A percentile compares a stretch with the other conserved stretches of the same genome.
These are phyloP conservation scores for Thecaphora thlaspeos DNA, from an alignment of 1,284 basidiomycete genomes.

Conservation along the genomic window DNA sequence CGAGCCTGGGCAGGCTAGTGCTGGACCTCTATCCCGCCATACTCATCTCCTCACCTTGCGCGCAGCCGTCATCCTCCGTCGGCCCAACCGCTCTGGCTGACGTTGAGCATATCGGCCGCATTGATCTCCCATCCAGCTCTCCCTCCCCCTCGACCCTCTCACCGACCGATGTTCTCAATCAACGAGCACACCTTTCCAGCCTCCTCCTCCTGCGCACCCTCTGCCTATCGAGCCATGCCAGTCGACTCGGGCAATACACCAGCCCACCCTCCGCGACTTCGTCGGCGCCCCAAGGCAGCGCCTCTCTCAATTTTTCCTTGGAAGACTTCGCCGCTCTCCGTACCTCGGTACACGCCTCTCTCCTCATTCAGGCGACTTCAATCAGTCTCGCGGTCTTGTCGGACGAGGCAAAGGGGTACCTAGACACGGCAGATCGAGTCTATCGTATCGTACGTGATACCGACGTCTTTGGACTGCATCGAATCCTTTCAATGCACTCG, in stretches of 20 bases:
- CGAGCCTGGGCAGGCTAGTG: slow-evolving; percentile 18
- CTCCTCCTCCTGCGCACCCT: slow-evolving; percentile 18
- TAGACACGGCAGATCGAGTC: slow-evolving; percentile 10
- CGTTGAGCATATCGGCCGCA: background rate
- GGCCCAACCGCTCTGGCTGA: background rate
- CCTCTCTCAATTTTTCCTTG: background rate
- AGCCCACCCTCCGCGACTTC: background rate
- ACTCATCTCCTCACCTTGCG: background rate
- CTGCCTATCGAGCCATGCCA: slow-evolving; percentile 17
- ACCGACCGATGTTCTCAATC: background rate
- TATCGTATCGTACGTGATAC: slow-evolving; percentile 8
- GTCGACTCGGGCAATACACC: slow-evolving; percentile 20
- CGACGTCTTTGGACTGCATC: slow-evolving; percentile 7
- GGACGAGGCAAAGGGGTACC: background rate
- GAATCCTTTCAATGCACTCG: slow-evolving; percentile 1
- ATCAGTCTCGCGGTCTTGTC: background rate
- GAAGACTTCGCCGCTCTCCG: slow-evolving; percentile 4
- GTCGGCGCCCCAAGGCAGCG: too few relatives aligned
- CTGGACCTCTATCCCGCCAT: slow-evolving; percentile 12
- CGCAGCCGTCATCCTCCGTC: too few relatives aligned
- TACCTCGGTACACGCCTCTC: background rate
- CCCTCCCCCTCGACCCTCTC: background rate
- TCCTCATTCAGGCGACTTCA: background rate
- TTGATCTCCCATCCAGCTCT: too few relatives aligned
- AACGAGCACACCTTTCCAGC: background rate